Conservation (phyloP, 139 green algal species). For the Coccomyxa sp. region DNA sequence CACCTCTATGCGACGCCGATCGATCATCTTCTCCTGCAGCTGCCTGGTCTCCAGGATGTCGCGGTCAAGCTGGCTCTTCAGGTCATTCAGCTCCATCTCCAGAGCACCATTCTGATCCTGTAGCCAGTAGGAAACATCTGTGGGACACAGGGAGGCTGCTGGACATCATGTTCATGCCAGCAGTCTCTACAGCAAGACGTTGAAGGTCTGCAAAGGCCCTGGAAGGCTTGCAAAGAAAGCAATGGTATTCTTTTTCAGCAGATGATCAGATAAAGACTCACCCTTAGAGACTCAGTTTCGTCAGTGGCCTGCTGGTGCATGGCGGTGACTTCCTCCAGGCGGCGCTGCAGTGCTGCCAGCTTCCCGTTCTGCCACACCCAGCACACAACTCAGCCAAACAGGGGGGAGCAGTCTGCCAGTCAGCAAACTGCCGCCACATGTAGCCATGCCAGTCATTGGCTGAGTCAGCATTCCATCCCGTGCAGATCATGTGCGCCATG, state of each 20-base stretch:
- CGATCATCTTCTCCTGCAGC: background rate
- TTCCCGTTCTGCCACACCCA: background rate
- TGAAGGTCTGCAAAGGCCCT: background rate
- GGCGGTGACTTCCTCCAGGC: background rate
- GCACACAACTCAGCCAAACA: too few species aligned
- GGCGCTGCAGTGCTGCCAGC: background rate
- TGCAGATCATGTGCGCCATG: too few species aligned
- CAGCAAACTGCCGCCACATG: too few species aligned
- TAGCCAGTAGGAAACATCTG: background rate
- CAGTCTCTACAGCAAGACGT: background rate
- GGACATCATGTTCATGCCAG: background rate
- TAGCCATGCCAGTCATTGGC: too few species aligned
- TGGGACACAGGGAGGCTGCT: background rate
- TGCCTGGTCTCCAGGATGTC: background rate
- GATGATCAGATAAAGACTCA: background rate
- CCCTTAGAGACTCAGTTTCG: background rate
- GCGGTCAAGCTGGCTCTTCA: background rate
- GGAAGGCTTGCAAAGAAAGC: background rate
- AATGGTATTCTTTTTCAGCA: background rate
- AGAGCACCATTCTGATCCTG: background rate
- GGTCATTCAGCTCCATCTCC: background rate
- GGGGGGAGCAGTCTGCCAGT: too few species aligned
- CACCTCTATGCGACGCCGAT: too few species aligned
- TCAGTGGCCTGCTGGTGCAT: background rate
- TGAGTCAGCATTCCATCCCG: too few species aligned